Percentiles rank a stretch among this genome's conserved stretches.
Evolutionary conservation across 1,139 yeast genomes (phyloP).

Genomic region (Arxiozyma bovina): DNA sequence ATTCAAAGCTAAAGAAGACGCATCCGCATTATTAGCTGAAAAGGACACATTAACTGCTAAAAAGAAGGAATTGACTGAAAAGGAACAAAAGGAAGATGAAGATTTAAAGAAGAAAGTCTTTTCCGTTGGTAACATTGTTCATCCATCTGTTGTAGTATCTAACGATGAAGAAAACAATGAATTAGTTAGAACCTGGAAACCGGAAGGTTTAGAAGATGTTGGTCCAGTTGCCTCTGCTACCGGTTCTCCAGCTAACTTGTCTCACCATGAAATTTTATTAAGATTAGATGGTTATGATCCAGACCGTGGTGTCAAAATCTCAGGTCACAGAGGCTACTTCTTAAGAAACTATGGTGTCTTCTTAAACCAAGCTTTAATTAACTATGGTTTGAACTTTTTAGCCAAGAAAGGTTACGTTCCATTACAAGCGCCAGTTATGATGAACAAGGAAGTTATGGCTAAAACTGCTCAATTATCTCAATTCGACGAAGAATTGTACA

Average conservation of each 20-base stretch:
- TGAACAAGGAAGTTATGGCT: conserved; percentile 99
- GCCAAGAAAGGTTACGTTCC: conserved; percentile 76
- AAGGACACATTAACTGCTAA: conserved; percentile 66
- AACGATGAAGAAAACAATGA: conserved; percentile 87
- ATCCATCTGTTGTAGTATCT: conserved; percentile 80
- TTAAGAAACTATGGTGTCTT: conserved; percentile 92
- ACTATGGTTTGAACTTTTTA: conserved; percentile 84
- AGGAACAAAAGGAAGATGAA: conserved; percentile 73
- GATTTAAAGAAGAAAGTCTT: conserved; percentile 72
- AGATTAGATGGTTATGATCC: conserved; percentile 97
- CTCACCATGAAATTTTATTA: conserved; percentile 91
- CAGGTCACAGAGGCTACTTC: conserved; percentile 98
- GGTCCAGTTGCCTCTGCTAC: conserved; percentile 64
- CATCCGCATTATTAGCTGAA: conserved; percentile 67
- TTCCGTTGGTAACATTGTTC: conserved; percentile 88
- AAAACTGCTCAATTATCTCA: conserved; percentile 97
- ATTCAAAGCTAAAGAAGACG: conserved; percentile 93
- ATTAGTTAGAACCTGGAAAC: conserved; percentile 79
- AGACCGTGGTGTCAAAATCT: conserved; percentile 95
- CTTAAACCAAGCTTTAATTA: conserved; percentile 94
- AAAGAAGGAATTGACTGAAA: conserved; percentile 56
- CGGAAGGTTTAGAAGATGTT: conserved; percentile 48
- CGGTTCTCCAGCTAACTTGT: conserved; percentile 66
- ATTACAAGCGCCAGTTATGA: conserved; percentile 98
- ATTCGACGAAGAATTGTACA: conserved; percentile 95